These are phyloP conservation scores for Fraxinus angustifolia DNA, from an alignment of 305 asterid species.

Conservation along the genomic window DNA sequence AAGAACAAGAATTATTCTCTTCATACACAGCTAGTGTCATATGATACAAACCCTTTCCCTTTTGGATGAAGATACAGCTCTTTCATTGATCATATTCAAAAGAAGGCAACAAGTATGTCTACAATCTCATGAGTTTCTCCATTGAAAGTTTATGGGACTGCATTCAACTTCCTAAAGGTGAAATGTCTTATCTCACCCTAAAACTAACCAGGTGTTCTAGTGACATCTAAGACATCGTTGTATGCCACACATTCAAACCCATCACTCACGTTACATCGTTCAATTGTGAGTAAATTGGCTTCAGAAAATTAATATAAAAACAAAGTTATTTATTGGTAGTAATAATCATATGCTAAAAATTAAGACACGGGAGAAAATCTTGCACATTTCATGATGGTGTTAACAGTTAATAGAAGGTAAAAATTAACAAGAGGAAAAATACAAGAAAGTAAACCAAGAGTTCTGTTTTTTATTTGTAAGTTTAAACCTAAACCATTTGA, in stretches of 20 bases:
- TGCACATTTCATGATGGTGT: not conserved
- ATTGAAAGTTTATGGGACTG: not conserved
- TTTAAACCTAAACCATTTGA: conserved; percentile 18
- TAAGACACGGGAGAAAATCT: not conserved
- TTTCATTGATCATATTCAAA: not conserved
- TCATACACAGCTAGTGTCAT: not conserved
- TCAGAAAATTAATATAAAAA: not conserved
- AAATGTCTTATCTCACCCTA: not conserved
- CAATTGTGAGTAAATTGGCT: not conserved
- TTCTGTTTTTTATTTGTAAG: conserved; percentile 7
- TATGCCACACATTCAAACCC: not conserved
- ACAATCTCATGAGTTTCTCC: not conserved
- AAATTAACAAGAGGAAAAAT: not conserved
- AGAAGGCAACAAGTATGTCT: not conserved
- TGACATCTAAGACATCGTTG: not conserved
- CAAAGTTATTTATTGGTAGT: not conserved
- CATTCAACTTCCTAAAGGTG: not conserved
- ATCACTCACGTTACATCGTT: not conserved
- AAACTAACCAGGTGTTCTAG: not conserved
- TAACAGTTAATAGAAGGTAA: not conserved
- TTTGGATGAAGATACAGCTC: not conserved
- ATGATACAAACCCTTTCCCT: not conserved
- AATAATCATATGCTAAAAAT: not conserved
- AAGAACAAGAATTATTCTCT: not conserved
- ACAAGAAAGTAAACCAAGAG: conserved; percentile 12